Evolutionary conservation across 2,329 filamentous ascomycete genomes (phyloP), one percentile per base, ranked within the genome.

Genomic region (Fusarium redolens): DNA sequence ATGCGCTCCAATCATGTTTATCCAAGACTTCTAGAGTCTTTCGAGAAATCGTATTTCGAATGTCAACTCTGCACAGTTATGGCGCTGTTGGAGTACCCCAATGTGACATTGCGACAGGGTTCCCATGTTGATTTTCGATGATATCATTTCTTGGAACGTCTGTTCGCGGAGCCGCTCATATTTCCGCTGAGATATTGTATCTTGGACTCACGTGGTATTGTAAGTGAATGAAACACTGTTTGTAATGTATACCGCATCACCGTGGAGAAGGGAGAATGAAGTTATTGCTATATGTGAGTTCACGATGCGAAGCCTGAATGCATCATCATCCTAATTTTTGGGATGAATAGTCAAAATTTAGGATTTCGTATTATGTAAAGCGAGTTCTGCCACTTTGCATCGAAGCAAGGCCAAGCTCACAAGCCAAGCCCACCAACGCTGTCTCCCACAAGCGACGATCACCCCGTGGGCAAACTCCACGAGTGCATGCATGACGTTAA

Each of bases 1-100:
- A 76, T 75, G 75, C 75, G 75, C 75, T 73, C 75, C 75, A 77
- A 77, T 77, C 54, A 61, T 38, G 14, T 22, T 4, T 14, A 37
- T 25, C n/a, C 37, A 57, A 37, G 25, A 8, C 45, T 56, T 68
- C 63, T 15, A 18, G 11, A 45, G 33, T 15, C 28, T 55, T 73
- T 73, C 70, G 41, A 68, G 51, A 67, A 74, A 28, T 37, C 48
- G 40, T 56, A 56, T 20, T 5, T 22, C 15, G 10, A 9, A 33
- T 47, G 64, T 64, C 55, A 28, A 63, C 15, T 52, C 68, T 54
- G 63, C 44, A 48, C 62, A 45, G 43, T 44, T 56, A 40, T 44
- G 57, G 58, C 40, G 25, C 33, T 51, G 38, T 38, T 51, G 41
- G 59, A 30, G 41, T 62, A 68, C 65, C 45, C 28, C 38, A 18